Conservation (phyloP, 495 filamentous ascomycete species). For the Lepidopterella palustris region DNA sequence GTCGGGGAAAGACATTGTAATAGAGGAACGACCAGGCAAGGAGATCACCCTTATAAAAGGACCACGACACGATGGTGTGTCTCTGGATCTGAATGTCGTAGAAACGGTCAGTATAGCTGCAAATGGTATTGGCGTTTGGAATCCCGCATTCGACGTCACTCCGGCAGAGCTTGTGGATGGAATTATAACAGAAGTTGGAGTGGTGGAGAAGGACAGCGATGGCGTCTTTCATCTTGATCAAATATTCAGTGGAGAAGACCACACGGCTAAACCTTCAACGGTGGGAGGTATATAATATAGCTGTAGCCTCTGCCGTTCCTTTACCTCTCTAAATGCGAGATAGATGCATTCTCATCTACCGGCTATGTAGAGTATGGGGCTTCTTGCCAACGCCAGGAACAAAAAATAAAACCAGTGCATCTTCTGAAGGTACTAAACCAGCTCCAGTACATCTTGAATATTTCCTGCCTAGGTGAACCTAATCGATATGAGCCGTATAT, state of each 20-base stretch:
- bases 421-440: no score
- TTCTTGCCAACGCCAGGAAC: no score
- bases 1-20: slow-evolving; percentile 69
- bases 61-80: slow-evolving; percentile 41
- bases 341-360: no score
- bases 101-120: slow-evolving; percentile 75
- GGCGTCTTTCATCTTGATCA: slow-evolving; percentile 66
- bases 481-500: background rate
- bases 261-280: slow-evolving; percentile 19
- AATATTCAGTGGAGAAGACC: slow-evolving; percentile 42
- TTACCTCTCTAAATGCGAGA: background rate
- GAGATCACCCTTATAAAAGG: slow-evolving; percentile 81
- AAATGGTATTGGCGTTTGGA: slow-evolving; percentile 78
- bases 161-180: slow-evolving; percentile 82
- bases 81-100: slow-evolving; percentile 46
- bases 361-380: no score
- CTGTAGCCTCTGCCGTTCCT: background rate
- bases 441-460: no score
- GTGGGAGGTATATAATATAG: slow-evolving; percentile 29
- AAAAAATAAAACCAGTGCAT: no score
- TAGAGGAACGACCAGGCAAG: slow-evolving; percentile 72
- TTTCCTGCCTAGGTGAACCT: no score
- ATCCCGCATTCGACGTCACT: slow-evolving; percentile 94
- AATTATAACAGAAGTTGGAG: slow-evolving; percentile 87
- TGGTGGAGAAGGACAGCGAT: slow-evolving; percentile 67